These are phyloP conservation scores for Termitomyces sp. DNA, from an alignment of 768 basidiomycete species.

Conservation along the genomic window DNA sequence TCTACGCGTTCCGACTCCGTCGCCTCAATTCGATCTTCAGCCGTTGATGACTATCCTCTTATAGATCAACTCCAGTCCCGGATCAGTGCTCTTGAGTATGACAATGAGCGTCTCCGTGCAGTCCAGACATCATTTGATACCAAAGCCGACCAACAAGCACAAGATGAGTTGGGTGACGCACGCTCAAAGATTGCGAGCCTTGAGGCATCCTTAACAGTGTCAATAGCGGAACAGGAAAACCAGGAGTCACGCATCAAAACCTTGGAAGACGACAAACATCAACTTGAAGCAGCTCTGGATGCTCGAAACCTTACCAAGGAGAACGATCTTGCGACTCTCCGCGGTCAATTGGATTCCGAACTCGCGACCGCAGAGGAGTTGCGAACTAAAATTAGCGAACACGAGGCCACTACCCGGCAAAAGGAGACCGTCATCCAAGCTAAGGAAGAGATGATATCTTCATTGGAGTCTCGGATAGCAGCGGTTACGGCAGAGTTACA, in stretches of 20 bases:
- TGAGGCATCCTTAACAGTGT: constrained; percentile 36
- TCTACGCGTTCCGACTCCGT: constrained; percentile 38
- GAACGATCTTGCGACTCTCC: constrained; percentile 26
- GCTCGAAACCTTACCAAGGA: constrained; percentile 44
- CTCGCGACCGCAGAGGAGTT: constrained; percentile 43
- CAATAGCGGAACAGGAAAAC: constrained; percentile 41
- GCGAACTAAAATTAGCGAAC: constrained; percentile 47
- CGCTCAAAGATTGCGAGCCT: constrained; percentile 34
- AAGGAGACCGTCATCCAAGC: constrained; percentile 45
- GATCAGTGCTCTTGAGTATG: constrained; percentile 63
- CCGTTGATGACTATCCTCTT: constrained; percentile 31
- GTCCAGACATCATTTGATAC: constrained; percentile 24
- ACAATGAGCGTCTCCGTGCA: constrained; percentile 57
- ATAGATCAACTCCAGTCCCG: constrained; percentile 43
- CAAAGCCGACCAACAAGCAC: constrained; percentile 38
- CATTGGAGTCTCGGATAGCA: constrained; percentile 39
- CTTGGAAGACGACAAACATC: constrained; percentile 41
- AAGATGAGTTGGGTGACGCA: constrained; percentile 43
- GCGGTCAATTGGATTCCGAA: constrained; percentile 32
- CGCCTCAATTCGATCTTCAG: constrained; percentile 29
- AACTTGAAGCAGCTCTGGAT: constrained; percentile 37
- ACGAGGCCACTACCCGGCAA: constrained; percentile 48
- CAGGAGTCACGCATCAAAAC: constrained; percentile 41
- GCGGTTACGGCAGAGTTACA: constrained; percentile 28
- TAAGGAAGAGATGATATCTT: constrained; percentile 58